Conservation (phyloP, 768 basidiomycete species). For the Mycena sanguinolenta region DNA sequence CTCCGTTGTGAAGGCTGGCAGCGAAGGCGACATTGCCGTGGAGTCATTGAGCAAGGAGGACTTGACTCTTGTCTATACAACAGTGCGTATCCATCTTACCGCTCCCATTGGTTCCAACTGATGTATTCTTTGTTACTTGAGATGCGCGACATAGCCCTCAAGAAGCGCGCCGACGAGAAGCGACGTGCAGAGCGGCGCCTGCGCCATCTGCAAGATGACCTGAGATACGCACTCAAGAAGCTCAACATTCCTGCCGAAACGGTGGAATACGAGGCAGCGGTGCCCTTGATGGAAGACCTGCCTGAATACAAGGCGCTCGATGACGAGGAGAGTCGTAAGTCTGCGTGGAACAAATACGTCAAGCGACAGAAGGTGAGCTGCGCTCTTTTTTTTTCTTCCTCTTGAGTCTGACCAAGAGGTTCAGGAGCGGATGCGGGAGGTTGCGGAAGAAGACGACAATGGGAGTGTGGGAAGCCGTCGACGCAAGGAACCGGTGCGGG, state of each 20-base stretch:
- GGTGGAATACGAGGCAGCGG: conserved; percentile 73
- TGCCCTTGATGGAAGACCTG: conserved; percentile 84
- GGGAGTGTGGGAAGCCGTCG: conserved; percentile 81
- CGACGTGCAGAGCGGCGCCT: conserved; percentile 86
- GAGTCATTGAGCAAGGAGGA: conserved; percentile 65
- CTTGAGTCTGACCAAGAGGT: conserved; percentile 6
- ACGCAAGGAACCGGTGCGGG: conserved; percentile 79
- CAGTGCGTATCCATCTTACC: conserved; percentile 62
- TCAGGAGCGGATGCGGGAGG: conserved; percentile 84
- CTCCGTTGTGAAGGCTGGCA: conserved; percentile 61
- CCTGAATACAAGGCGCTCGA: conserved; percentile 90
- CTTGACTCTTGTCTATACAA: conserved; percentile 68
- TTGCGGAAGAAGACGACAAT: conserved; percentile 86
- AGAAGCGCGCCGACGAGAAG: conserved; percentile 88
- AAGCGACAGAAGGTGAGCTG: conserved; percentile 86
- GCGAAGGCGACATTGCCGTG: conserved; percentile 65
- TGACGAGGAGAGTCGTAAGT: conserved; percentile 85
- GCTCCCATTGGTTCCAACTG: background rate
- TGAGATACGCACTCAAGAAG: conserved; percentile 96
- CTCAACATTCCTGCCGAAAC: conserved; percentile 70
- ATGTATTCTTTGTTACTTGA: conserved; percentile 46
- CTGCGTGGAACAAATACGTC: conserved; percentile 89
- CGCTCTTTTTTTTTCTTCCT: conserved; percentile 8
- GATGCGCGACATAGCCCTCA: conserved; percentile 79
- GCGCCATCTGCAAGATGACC: conserved; percentile 92